Conservation (phyloP, 2,329 filamentous ascomycete species). For the Huntiella decipiens region DNA sequence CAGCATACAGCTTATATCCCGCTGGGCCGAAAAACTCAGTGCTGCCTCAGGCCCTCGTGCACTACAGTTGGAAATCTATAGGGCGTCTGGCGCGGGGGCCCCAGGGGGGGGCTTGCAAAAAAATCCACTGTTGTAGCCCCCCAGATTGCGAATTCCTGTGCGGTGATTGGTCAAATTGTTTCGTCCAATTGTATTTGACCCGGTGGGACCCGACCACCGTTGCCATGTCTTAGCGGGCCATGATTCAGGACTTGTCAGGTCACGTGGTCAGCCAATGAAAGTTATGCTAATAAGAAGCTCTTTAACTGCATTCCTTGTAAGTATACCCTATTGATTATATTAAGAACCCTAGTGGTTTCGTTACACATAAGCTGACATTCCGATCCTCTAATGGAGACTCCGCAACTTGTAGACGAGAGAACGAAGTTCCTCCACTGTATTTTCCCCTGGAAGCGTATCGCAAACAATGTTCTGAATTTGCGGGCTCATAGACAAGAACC, state of each 20-base stretch:
- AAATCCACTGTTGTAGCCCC: slow-evolving; percentile 1
- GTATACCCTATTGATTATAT: background rate
- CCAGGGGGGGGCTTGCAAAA: background rate
- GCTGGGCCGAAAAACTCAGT: too few relatives aligned
- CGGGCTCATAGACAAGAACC: slow-evolving; percentile 55
- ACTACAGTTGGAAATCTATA: background rate
- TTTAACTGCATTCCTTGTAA: background rate
- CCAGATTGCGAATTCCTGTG: slow-evolving; percentile 9
- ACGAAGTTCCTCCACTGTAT: slow-evolving; percentile 42
- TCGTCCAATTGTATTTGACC: slow-evolving; percentile 6
- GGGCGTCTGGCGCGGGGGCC: too few relatives aligned
- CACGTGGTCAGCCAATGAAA: slow-evolving; percentile 4
- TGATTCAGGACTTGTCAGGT: background rate
- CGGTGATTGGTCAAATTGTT: slow-evolving; percentile 6
- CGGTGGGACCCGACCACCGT: slow-evolving; percentile 9
- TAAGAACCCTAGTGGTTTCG: background rate
- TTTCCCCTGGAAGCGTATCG: slow-evolving; percentile 30
- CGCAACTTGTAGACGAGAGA: slow-evolving; percentile 43
- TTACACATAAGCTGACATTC: background rate
- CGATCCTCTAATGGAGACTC: slow-evolving; percentile 37
- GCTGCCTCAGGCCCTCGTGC: slow-evolving; percentile 10
- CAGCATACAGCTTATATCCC: too few relatives aligned
- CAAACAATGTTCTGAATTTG: slow-evolving; percentile 33
- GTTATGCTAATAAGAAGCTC: background rate
- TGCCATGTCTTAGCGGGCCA: background rate